Base-by-base conservation (phyloP, 2,329 filamentous ascomycete genomes). In the Pseudogymnoascus sp. region DNA sequence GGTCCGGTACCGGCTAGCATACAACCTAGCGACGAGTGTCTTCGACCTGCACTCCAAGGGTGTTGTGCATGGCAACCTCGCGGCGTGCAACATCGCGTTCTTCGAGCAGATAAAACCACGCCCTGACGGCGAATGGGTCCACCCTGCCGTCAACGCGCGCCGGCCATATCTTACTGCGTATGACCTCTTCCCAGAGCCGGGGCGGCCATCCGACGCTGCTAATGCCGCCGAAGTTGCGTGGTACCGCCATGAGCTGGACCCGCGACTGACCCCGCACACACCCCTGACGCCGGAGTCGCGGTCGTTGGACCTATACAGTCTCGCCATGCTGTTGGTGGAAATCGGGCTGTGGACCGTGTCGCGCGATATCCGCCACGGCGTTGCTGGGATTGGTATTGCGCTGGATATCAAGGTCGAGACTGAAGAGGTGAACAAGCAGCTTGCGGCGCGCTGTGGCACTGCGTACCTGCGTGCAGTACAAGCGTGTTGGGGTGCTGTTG, bases 381-480 rank as follows among this genome's bases (percentile, higher is more conserved):
- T 62, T n/a, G 63, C 67, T 25, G 60, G 67, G 12, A 62, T 62
- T 40, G 28, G 31, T 61, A 37, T 60, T 37, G 37, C 34, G 1
- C 23, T 60, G 3, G 59, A 60, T 21, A 42, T 60, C 34, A 65
- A 63, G 11, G 42, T 72, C 6, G 69, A 71, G 2, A 66, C 69
- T 18, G 71, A 70, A 21, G 65, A 70, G 16, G 62, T 67, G 4
- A 63, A 40, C 12, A 64, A 70, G 5, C 66, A 69, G 40, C 69
- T 74, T 34, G 70, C 71, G 38, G 85, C 11, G 80, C 80, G 70
- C 71, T 92, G 89, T 68, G 89, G 89, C 12, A 88, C 85, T 6
- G 79, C 89, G 0, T 93, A 91, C 73, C 88, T 86, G 82, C 88
- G 87, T 70, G 89, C 88, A 0, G 88, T 91, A 1, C 83, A 89